Base-by-base conservation (phyloP, 2,329 filamentous ascomycete species). In the Talaromyces sp. region DNA sequence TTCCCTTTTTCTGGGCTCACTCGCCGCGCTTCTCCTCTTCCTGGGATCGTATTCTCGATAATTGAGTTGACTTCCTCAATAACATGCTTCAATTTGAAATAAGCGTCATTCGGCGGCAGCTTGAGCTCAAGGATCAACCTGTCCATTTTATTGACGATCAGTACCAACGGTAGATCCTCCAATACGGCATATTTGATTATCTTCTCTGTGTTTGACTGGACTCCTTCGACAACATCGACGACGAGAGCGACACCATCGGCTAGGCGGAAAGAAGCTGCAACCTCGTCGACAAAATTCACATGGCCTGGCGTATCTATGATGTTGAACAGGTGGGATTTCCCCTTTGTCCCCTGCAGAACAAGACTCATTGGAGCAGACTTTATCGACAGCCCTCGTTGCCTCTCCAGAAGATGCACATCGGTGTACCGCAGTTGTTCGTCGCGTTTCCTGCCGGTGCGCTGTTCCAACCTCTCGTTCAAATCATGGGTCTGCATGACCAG, bases 61-160 rank as follows among this genome's bases (percentile, higher is more conserved):
- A 94, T 81, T 0, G 91, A 96, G 77, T 99, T 99, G 75, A 99
- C 92, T 75, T 97, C 91, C 75, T 99, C 94, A 57, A 99, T 86
- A n/a, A 97, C 92, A 74, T 97, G 92, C 78, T 97, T 97, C 58
- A 99, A 81, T 81, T 99, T 99, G 82, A 97, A 97, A 78, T 99
- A 99, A 12, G 94, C 94, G 72, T 99, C 94, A 65, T 88, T 91
- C 1, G 94, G 94, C 2, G 94, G 94, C 14, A 99, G 83, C 74
- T 96, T 96, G 56, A 99, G 81, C 77, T 99, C 94, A 52, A 99
- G 77, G 63, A 99, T 96, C 62, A 99, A 79, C 26, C 94, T 87
- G 69, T 99, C 94, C 86, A 99, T 89, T 79, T 99, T 99, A 83
- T 97, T 99, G 77, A 99, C 84, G 59, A 99, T 86, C 63, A 99